phyloP scores from a whole-genome alignment of 257 asterid genomes.

The Ophiorrhiza pumila region DNA sequence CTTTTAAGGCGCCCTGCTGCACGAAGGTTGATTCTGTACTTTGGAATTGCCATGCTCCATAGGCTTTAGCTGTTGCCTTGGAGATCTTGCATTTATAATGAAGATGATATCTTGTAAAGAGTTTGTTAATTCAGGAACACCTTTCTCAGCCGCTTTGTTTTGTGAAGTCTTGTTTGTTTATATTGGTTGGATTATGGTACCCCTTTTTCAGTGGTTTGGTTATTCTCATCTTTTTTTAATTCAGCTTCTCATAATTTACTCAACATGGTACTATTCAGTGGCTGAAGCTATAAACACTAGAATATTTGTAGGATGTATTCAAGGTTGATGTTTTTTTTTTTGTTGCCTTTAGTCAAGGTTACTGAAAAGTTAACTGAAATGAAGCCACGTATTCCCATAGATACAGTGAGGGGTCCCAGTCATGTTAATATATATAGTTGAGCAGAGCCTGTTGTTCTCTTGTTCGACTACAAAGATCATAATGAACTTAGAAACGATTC shows the following conservation, averaged over 20 bases:
- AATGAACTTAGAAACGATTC: not conserved
- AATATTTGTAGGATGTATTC: too few relatives aligned
- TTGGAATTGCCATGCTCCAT: not conserved
- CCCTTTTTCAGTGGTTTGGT: too few relatives aligned
- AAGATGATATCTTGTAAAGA: not conserved
- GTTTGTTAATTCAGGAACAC: not conserved
- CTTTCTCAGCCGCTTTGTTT: not conserved
- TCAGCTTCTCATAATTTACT: too few relatives aligned
- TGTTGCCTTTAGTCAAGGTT: not conserved
- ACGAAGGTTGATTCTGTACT: constrained; percentile 52
- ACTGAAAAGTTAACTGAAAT: not conserved
- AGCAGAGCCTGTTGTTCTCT: not conserved
- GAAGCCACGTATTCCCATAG: not conserved
- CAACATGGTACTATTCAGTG: not conserved
- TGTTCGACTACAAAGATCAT: not conserved
- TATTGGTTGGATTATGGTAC: too few relatives aligned
- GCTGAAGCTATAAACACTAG: not conserved
- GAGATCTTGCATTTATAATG: not conserved
- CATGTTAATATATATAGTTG: too few relatives aligned
- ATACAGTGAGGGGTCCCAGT: not conserved
- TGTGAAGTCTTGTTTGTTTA: too few relatives aligned
- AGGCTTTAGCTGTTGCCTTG: not conserved
- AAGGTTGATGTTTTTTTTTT: not conserved
- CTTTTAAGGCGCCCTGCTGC: constrained; percentile 88
- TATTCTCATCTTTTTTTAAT: too few relatives aligned